Conservation (phyloP, 176 grass and related monocot species). For the Bothriochloa decipiens region DNA sequence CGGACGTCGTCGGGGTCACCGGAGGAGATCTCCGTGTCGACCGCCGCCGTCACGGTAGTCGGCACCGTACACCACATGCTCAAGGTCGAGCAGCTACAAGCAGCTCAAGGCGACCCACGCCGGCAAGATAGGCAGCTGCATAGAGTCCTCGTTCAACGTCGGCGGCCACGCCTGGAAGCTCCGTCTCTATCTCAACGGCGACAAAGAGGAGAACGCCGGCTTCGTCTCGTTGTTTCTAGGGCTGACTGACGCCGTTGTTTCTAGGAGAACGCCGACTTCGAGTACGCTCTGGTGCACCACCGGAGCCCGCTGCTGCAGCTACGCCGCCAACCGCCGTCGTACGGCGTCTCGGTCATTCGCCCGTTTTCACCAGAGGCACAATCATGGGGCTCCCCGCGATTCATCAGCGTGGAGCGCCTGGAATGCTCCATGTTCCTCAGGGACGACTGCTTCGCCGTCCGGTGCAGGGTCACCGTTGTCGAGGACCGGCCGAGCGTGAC, state of each 20-base stretch:
- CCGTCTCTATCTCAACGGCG: not conserved
- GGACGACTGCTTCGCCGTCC: not conserved
- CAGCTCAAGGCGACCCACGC: not conserved
- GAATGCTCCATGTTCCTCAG: not conserved
- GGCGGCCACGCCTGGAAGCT: conserved; percentile 1
- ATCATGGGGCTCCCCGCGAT: not conserved
- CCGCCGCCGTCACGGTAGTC: not conserved
- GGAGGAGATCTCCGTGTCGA: not conserved
- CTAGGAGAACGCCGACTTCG: not conserved
- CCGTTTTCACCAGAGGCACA: too few species aligned
- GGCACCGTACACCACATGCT: not conserved
- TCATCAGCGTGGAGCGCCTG: not conserved
- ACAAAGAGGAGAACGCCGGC: not conserved
- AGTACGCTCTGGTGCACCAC: not conserved
- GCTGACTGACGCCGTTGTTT: too few species aligned
- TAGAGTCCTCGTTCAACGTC: not conserved
- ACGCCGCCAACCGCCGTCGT: too few species aligned
- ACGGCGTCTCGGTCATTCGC: too few species aligned
- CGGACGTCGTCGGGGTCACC: too few species aligned
- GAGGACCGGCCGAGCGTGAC: not conserved
- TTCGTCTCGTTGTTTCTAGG: conserved; percentile 8
- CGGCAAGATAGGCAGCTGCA: not conserved
- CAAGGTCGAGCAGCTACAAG: conserved; percentile 11
- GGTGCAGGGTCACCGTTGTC: not conserved
- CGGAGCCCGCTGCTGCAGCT: not conserved